Conservation (phyloP, 768 basidiomycete species). For the Lactarius sp. region DNA sequence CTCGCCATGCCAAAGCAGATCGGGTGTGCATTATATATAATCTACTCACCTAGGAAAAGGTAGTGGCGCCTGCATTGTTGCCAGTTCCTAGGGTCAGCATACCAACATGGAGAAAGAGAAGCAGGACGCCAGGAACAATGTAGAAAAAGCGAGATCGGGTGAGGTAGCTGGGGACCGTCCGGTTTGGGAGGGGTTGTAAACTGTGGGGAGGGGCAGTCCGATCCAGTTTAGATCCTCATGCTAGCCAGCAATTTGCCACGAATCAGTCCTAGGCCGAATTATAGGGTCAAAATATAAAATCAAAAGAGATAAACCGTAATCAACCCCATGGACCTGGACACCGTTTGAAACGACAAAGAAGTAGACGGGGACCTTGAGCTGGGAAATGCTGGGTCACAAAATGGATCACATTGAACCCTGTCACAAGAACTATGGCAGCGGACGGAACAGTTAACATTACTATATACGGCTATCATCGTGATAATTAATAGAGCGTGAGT, state of each 20-base stretch:
- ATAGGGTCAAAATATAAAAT: background rate
- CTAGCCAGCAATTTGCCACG: background rate
- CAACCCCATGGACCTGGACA: background rate
- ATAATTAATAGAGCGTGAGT: background rate
- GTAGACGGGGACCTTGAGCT: background rate
- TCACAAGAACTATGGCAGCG: background rate
- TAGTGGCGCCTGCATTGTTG: background rate
- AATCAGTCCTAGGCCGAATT: background rate
- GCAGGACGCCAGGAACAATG: background rate
- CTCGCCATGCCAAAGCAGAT: background rate
- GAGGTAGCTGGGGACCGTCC: background rate
- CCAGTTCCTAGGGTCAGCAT: background rate
- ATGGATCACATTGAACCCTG: background rate
- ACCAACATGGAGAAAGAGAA: background rate
- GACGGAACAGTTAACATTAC: background rate
- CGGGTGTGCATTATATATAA: background rate
- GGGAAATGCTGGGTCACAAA: background rate
- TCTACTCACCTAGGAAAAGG: background rate
- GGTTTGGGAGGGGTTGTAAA: background rate
- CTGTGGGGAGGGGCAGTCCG: background rate
- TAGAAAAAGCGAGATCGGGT: background rate
- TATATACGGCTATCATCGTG: background rate
- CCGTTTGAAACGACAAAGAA: conserved; percentile 5
- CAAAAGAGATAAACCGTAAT: background rate
- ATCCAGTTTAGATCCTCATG: background rate